A percentile compares a stretch with the other conserved stretches of the same genome.
phyloP scores from a whole-genome alignment of 306 rosid species.

The Quercus glauca region DNA sequence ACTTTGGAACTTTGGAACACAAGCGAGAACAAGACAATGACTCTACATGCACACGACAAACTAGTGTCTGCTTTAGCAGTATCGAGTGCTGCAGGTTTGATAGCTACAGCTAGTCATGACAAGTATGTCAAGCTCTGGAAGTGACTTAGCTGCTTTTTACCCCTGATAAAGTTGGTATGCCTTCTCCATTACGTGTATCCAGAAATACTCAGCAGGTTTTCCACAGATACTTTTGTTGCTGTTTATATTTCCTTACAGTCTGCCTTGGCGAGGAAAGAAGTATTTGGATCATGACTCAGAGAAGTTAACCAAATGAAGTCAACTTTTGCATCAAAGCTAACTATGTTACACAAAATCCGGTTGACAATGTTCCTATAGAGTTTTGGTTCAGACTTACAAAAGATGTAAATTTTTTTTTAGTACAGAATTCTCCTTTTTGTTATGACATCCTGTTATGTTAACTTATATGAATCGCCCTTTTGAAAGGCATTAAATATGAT shows the following conservation, averaged over 20 bases:
- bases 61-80: constrained; percentile 63
- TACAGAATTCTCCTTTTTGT: constrained; percentile 1
- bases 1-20: constrained; percentile 69
- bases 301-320: constrained; percentile 18
- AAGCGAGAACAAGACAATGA: constrained; percentile 45
- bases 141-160: constrained; percentile 23
- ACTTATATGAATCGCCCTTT: neutral
- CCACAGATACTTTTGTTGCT: constrained; percentile 6
- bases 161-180: constrained; percentile 1
- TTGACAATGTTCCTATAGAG: constrained; percentile 5
- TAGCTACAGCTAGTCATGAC: constrained; percentile 80
- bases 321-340: neutral
- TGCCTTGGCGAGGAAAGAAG: constrained; percentile 5
- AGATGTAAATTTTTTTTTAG: neutral
- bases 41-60: constrained; percentile 53
- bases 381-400: constrained; percentile 7
- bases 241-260: neutral
- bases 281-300: constrained; percentile 15
- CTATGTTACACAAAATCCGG: neutral
- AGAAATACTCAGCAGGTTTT: neutral
- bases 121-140: constrained; percentile 72
- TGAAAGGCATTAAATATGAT: neutral
- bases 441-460: neutral
- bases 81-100: constrained; percentile 46
- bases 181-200: neutral